A percentile compares a stretch with the other conserved stretches of the same genome.
phyloP scores from a whole-genome alignment of 225 moss, liverwort and hornwort genomes.

The Rhytidiadelphus loreus region DNA sequence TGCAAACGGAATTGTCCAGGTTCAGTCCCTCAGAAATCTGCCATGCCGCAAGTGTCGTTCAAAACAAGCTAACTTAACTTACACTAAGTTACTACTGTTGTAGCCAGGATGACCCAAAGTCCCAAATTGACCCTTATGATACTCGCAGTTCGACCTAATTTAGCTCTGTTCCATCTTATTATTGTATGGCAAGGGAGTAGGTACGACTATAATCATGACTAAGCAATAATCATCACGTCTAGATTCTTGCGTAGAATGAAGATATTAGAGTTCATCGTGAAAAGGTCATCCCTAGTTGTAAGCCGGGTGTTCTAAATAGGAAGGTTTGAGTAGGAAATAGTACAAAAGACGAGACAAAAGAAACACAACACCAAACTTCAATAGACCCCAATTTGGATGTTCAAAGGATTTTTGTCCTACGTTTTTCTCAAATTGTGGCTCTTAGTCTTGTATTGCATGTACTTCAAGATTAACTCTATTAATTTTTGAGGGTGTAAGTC shows the following conservation, averaged over 20 bases:
- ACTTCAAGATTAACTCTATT: background rate
- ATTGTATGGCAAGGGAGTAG: background rate
- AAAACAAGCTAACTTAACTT: no score
- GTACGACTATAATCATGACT: no score
- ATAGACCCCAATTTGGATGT: accelerated
- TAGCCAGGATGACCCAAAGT: background rate
- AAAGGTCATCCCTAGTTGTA: accelerated
- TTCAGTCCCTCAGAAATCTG: background rate
- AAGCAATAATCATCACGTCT: no score
- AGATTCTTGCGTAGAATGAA: background rate
- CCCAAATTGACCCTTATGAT: background rate
- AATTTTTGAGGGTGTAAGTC: accelerated
- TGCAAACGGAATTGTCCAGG: background rate
- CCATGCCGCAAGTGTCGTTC: background rate
- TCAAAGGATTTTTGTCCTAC: background rate
- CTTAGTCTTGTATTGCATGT: accelerated
- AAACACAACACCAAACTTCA: background rate
- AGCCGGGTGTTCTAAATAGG: background rate
- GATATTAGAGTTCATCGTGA: background rate
- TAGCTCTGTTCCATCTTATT: background rate
- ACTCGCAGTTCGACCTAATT: background rate
- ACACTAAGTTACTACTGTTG: background rate
- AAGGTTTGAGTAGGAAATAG: background rate
- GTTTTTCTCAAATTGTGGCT: background rate
- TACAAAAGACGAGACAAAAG: no score